Evolutionary conservation across 306 rosid genomes (phyloP).

Genomic region (Prunus padus): DNA sequence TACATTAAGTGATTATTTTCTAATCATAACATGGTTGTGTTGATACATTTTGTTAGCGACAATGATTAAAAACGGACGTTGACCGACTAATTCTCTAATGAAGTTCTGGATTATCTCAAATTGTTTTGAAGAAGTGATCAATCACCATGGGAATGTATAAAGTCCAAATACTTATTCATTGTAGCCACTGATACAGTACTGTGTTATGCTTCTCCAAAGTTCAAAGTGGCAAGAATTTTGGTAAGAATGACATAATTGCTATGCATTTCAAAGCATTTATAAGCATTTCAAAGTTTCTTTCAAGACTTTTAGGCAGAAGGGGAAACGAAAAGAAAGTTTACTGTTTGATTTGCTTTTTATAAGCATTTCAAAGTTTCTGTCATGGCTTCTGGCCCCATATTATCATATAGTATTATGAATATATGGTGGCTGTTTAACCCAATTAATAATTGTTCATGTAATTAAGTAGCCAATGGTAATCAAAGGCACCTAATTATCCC

Average conservation of each 20-base stretch:
- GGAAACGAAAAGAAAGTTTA: not conserved
- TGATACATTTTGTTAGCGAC: no score
- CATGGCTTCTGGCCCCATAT: not conserved
- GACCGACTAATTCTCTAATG: no score
- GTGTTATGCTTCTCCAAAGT: not conserved
- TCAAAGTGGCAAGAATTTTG: constrained; percentile 3
- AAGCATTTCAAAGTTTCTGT: not conserved
- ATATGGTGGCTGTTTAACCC: not conserved
- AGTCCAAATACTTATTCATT: not conserved
- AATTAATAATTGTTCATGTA: not conserved
- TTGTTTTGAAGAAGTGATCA: not conserved
- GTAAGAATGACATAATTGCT: not conserved
- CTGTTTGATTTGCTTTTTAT: not conserved
- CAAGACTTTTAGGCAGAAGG: not conserved
- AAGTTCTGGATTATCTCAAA: no score
- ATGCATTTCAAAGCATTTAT: no score
- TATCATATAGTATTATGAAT: not conserved
- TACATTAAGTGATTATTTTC: no score
- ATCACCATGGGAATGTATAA: not conserved
- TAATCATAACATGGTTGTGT: no score
- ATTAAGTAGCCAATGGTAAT: not conserved
- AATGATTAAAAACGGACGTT: no score
- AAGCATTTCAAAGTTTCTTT: no score
- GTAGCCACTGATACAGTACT: no score
- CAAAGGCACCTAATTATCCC: not conserved